phyloP scores from a whole-genome alignment of 2,329 filamentous ascomycete genomes.

The Celoporthe dispersa region DNA sequence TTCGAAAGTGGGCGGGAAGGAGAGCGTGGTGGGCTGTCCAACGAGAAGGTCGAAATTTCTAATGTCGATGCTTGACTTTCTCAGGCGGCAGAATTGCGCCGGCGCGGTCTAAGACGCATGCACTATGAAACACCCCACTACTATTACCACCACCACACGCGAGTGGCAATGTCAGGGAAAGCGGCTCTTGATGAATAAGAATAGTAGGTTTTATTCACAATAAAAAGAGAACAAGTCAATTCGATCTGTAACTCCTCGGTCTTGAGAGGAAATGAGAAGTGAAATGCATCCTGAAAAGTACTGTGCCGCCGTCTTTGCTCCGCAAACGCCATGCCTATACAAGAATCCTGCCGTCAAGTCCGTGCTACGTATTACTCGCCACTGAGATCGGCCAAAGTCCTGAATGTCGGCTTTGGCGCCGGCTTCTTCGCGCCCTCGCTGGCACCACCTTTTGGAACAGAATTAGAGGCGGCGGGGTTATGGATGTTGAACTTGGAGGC shows the following conservation, averaged over 20 bases:
- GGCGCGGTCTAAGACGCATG: slow-evolving; percentile 13
- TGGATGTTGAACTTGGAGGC: slow-evolving; percentile 62
- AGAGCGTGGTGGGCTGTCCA: slow-evolving; percentile 15
- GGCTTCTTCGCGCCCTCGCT: slow-evolving; percentile 32
- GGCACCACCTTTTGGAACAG: slow-evolving; percentile 1
- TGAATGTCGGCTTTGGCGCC: slow-evolving; percentile 47
- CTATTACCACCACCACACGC: neutral
- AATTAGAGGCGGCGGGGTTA: slow-evolving; percentile 40
- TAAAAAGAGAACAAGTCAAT: neutral
- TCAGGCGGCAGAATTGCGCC: slow-evolving; percentile 23
- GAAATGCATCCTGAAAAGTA: neutral
- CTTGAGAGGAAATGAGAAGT: neutral
- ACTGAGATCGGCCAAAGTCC: slow-evolving; percentile 59
- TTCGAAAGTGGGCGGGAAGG: neutral
- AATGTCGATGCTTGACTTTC: slow-evolving; percentile 18
- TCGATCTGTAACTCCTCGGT: neutral
- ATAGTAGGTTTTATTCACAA: neutral
- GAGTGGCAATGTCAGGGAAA: slow-evolving; percentile 3
- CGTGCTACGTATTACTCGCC: slow-evolving; percentile 20
- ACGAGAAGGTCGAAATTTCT: slow-evolving; percentile 30
- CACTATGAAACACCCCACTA: slow-evolving; percentile 1
- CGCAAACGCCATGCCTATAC: slow-evolving; percentile 25
- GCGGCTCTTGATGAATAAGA: neutral
- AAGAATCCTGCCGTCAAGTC: neutral
- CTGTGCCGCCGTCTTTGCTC: slow-evolving; percentile 14